Base-by-base conservation (phyloP, 1,284 basidiomycete species). In the Entoloma clypeatum region DNA sequence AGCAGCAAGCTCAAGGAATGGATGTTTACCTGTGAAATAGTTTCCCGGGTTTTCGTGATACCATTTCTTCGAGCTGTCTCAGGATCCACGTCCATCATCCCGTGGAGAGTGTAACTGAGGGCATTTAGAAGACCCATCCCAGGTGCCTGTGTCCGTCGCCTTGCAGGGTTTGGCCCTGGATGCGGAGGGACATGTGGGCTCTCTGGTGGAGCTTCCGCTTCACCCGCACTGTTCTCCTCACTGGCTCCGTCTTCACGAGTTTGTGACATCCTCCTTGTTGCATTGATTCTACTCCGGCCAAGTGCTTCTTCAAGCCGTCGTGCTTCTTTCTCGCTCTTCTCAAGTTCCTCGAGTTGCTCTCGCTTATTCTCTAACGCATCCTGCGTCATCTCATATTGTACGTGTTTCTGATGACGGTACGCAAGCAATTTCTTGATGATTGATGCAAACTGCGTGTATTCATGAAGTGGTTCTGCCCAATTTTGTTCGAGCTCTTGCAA, bases 71-170 rank as follows among this genome's bases (percentile, higher is more conserved):
- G 75, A 4, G 95, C 94, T 10, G 88, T 90, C 67, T 98, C 96
- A 0, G 96, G 94, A 67, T 99, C 96, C 5, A 91, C 89, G 56
- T 99, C 96, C 86, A 99, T 97, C 81, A 99, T 94, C 7, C 92
- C 92, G 55, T 95, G 92, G 45, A 99, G 65, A 16, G 92, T 94
- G 65, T 97, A 93, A 55, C 88, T 93, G 40, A 99, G 71, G 5
- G 96, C 95, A 55, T 84, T 93, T 29, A 99, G 60, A 18, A 99
- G 68, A 5, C 93, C 94, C 72, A 89, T 89, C 1, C 90, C 88
- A 38, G 85, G 82, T 8, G 79, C 68, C 43, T 64, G 64, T 19
- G 63, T 56, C 47, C 77, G 69, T 54, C 76, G 69, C 52, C 72
- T 69, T 31, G 74, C 65, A 41, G 82, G 82, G 52, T 71, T 86